Percentiles rank a stretch among this genome's conserved stretches.
Evolutionary conservation across 352 stramenopile species (phyloP).

Genomic region (Globisporangium polare): DNA sequence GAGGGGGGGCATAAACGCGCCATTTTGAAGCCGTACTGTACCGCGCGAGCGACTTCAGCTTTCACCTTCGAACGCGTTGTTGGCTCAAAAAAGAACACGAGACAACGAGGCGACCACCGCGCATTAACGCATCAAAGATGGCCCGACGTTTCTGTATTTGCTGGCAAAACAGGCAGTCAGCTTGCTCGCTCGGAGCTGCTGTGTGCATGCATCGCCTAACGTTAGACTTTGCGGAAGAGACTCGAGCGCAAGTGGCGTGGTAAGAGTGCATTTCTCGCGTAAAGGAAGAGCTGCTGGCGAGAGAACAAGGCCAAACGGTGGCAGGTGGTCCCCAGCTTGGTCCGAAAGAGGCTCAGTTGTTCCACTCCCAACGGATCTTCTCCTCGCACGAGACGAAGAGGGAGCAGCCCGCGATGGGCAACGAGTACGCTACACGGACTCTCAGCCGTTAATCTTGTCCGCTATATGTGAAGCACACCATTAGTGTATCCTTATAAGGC

Average conservation of each 20-base stretch:
- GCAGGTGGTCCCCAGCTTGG: too few species aligned
- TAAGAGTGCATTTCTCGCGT: too few species aligned
- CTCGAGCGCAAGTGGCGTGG: too few species aligned
- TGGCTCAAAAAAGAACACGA: background rate
- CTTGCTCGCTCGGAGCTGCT: too few species aligned
- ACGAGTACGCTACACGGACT: too few species aligned
- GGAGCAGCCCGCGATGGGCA: background rate
- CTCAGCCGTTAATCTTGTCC: too few species aligned
- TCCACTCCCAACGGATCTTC: background rate
- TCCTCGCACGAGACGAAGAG: background rate
- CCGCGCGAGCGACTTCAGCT: background rate
- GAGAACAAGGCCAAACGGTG: too few species aligned
- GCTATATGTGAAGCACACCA: background rate
- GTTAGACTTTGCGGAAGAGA: too few species aligned
- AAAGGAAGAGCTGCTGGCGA: background rate
- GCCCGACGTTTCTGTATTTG: background rate
- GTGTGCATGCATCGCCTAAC: background rate
- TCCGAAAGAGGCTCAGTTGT: too few species aligned
- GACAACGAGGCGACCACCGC: background rate
- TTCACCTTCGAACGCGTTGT: constrained; percentile 5
- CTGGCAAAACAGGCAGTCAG: too few species aligned
- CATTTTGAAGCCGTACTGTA: background rate
- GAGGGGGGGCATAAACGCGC: background rate
- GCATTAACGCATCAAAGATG: constrained; percentile 2
- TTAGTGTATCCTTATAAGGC: too few species aligned